Base-by-base conservation (phyloP, 139 green algal species). In the Spirogloea muscicola region DNA sequence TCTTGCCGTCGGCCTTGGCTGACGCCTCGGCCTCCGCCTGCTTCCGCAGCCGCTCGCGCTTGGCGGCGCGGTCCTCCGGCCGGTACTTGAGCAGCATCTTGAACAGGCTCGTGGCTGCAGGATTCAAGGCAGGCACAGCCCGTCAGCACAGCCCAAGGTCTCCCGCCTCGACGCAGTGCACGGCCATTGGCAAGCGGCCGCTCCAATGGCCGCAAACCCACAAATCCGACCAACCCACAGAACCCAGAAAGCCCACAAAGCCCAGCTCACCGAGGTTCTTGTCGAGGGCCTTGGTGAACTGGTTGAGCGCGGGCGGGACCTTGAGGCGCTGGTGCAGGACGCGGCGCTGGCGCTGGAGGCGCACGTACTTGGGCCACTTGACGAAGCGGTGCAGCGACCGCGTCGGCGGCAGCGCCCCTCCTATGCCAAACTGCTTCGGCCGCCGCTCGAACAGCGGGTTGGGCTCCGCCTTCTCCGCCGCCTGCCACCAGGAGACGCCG, bases 321-420 rank as follows among this genome's bases (percentile, higher is more conserved):
- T 88, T 84, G n/a, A 82, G 49, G 9, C 72, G 44, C 72, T 96
- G 91, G 64, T 89, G 88, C 31, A 99, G 87, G 69, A 98, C 89
- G 67, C 94, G 87, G 79, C 91, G 88, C 83, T 97, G 91, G n/a
- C 94, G 79, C 89, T 98, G 95, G 66, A 98, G 88, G 74, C 93
- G 93, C 68, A 99, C 93, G 78, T 99, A 99, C 84, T 96, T 96
- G 73, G 95, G 95, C 95, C 95, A 99, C 87, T 96, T 96, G 4
- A 99, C 95, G 76, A 96, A 98, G 59, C 95, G 87, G 88, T 92
- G 91, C 76, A 99, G 80, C 79, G 97, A 91, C 40, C 83, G 84
- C 84, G 95, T 96, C 40, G 90, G 89, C 40, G 88, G 83, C n/a
- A 94, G 88, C 1, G 84, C 81, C 29, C 86, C 85, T 52, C 92